These are phyloP conservation scores for Petrea volubilis DNA, from an alignment of 257 asterid species.

Conservation along the genomic window DNA sequence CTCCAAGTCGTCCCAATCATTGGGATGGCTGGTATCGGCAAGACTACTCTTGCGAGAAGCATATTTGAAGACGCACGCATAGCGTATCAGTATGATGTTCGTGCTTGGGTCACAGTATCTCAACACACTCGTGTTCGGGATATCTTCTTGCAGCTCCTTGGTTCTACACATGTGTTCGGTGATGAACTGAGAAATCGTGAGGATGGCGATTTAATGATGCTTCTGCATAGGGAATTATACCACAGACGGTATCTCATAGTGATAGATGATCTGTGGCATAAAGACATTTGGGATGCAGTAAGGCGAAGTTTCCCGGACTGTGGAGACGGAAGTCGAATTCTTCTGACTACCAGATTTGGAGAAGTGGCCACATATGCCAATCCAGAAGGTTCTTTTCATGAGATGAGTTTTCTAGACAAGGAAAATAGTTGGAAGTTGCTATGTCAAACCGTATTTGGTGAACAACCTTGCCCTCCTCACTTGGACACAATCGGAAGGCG, in stretches of 20 bases:
- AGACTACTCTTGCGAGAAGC: constrained; percentile 26
- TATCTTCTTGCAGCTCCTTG: constrained; percentile 1
- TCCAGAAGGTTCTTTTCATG: background rate
- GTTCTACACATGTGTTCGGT: background rate
- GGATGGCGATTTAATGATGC: background rate
- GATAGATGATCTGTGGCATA: constrained; percentile 33
- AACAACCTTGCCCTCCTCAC: constrained; percentile 1
- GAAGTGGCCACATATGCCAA: background rate
- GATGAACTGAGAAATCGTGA: background rate
- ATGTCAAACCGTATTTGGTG: background rate
- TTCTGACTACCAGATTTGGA: constrained; percentile 15
- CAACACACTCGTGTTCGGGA: background rate
- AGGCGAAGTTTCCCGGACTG: background rate
- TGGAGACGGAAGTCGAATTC: constrained; percentile 20
- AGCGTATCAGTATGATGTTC: background rate
- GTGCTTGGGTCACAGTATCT: constrained; percentile 22
- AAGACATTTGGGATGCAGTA: constrained; percentile 5
- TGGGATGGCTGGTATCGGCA: constrained; percentile 29
- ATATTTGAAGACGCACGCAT: background rate
- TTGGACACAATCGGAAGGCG: background rate
- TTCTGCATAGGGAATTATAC: background rate
- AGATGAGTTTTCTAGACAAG: background rate
- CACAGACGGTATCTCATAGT: constrained; percentile 19
- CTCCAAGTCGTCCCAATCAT: constrained; percentile 5
- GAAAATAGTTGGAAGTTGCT: constrained; percentile 25